Base-by-base conservation (phyloP, 1,284 basidiomycete genomes). In the Pisolithus thermaeus region DNA sequence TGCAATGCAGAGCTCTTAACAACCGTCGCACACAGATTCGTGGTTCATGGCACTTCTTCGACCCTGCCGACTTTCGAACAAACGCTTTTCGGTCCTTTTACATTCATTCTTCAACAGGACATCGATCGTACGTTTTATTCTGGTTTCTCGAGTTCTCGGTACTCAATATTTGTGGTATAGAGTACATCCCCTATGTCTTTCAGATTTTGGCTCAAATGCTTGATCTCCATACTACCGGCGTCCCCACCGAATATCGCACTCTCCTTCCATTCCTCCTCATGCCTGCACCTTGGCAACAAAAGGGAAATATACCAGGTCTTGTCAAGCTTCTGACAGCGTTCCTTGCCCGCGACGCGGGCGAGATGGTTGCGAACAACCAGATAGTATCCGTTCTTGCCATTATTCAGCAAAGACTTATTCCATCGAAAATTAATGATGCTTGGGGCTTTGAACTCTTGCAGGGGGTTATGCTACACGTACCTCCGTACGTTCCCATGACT, bases 181-280 rank as follows among this genome's bases (percentile, higher is more conserved):
- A 98, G 72, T 99, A 97, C 66, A 89, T 97, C 49, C 96, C 96
- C 2, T 99, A 96, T 67, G 90, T 92, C 48, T 98, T 99, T 78
- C 97, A 99, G 67, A 84, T 99, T 59, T 82, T 98, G 30, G 90
- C 94, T 0, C 96, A 99, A 68, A 92, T 99, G 78, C 84, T 99
- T 36, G 91, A 95, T 59, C 74, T 92, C 8, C 94, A 96, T 61
- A 70, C 73, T 0, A 66, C 73, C 1, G 70, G 73, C 25, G 74
- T 97, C 7, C 93, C 96, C 0, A 72, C 76, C 1, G 81, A 87
- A 52, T 99, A 98, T 71, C 82, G 84, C 35, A 73, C 78, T 18
- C 76, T 99, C 5, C 76, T 98, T 1, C 85, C 85, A 0, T 86
- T 94, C 59, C 78, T 99, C 20, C 81, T 98, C 35, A 92, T 87